Evolutionary conservation across 306 rosid species (phyloP).

Genomic region (Citrullus mucosospermus): DNA sequence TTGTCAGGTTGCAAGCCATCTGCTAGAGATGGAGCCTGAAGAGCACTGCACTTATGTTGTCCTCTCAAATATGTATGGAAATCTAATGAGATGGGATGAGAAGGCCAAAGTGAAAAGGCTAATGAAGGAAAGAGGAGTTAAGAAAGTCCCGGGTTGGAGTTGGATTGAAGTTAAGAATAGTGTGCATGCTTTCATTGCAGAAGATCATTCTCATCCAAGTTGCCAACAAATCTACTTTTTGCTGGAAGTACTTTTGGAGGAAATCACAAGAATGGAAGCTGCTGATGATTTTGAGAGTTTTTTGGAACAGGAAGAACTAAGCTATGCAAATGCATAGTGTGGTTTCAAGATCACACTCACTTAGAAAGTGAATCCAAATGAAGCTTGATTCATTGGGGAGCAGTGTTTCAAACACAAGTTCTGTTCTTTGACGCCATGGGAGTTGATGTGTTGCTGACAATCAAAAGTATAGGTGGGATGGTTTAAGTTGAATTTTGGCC

Average conservation of each 20-base stretch:
- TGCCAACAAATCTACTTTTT: slow-evolving; percentile 31
- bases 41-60: slow-evolving; percentile 72
- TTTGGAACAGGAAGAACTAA: slow-evolving; percentile 8
- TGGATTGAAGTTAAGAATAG: slow-evolving; percentile 67
- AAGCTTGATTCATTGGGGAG: background rate
- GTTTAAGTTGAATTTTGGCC: background rate
- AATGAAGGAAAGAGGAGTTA: slow-evolving; percentile 69
- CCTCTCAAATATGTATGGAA: slow-evolving; percentile 58
- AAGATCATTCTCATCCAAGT: slow-evolving; percentile 48
- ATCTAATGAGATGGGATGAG: slow-evolving; percentile 53
- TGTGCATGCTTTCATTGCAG: slow-evolving; percentile 74
- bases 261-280: slow-evolving; percentile 19
- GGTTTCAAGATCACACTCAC: background rate
- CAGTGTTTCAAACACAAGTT: background rate
- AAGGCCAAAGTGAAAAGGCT: slow-evolving; percentile 55
- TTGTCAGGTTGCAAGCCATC: slow-evolving; percentile 40
- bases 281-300: slow-evolving; percentile 1
- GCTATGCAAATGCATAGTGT: background rate
- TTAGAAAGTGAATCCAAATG: background rate
- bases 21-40: slow-evolving; percentile 60
- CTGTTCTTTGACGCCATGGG: background rate
- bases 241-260: slow-evolving; percentile 32
- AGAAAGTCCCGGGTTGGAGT: slow-evolving; percentile 79
- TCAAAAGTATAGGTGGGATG: background rate
- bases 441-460: background rate